Percentiles rank a stretch among this genome's conserved stretches.
These are phyloP conservation scores for Jacaranda mimosifolia DNA, from an alignment of 257 asterid genomes.

Conservation along the genomic window DNA sequence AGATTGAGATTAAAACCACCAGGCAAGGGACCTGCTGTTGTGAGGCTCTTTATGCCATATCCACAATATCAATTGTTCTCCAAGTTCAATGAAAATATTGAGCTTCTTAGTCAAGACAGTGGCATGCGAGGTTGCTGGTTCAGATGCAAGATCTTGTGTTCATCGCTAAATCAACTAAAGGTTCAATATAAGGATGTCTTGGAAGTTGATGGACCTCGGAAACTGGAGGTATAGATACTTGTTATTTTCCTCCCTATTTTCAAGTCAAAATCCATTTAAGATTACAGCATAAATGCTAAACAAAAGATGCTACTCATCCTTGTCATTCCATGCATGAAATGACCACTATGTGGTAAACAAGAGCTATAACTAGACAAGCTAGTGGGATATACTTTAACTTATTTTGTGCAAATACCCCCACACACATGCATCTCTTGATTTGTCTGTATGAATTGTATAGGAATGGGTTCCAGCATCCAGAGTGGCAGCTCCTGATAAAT, in stretches of 20 bases:
- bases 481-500: conserved; percentile 54
- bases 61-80: conserved; percentile 27
- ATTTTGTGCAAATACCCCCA: background rate
- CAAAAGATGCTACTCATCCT: background rate
- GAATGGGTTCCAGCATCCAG: conserved; percentile 57
- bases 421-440: background rate
- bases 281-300: background rate
- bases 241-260: background rate
- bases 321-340: background rate
- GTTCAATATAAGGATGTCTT: conserved; percentile 54
- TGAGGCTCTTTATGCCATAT: conserved; percentile 28
- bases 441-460: conserved; percentile 37
- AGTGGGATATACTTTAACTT: too few relatives aligned
- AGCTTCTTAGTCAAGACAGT: conserved; percentile 65
- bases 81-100: conserved; percentile 45
- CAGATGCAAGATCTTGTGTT: conserved; percentile 52
- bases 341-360: background rate
- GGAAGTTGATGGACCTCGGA: conserved; percentile 42
- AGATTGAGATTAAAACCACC: conserved; percentile 28
- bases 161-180: conserved; percentile 33
- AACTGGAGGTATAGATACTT: conserved; percentile 51
- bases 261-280: background rate
- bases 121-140: conserved; percentile 71
- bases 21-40: conserved; percentile 15
- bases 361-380: background rate